phyloP scores from a whole-genome alignment of 345 rosid species.

The Gossypium sturtianum region DNA sequence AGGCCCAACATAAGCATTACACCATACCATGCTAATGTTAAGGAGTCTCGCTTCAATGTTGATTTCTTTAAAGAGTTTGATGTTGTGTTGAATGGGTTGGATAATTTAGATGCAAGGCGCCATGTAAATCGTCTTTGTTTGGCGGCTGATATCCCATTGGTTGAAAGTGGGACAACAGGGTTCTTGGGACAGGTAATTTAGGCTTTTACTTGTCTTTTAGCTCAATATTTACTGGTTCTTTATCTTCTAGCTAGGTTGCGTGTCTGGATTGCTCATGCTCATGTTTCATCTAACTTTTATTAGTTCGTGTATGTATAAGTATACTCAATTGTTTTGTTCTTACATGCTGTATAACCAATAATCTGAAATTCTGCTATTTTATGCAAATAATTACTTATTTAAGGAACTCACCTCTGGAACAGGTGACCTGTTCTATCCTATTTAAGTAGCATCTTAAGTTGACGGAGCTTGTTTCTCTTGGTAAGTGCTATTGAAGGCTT shows the following conservation, averaged over 20 bases:
- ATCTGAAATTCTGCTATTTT: background rate
- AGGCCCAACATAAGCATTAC: slow-evolving; percentile 80
- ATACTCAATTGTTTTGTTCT: background rate
- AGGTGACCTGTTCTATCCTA: slow-evolving; percentile 7
- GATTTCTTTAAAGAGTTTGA: slow-evolving; percentile 91
- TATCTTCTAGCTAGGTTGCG: background rate
- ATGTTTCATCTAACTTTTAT: background rate
- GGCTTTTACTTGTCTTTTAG: background rate
- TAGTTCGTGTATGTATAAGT: background rate
- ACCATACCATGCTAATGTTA: slow-evolving; percentile 88
- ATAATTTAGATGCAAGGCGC: slow-evolving; percentile 93
- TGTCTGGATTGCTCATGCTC: background rate
- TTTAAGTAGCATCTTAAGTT: background rate
- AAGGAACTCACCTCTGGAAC: slow-evolving; percentile 2
- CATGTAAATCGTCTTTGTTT: slow-evolving; percentile 98
- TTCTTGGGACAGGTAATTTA: slow-evolving; percentile 89
- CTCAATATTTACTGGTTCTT: background rate
- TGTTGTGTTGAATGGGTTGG: slow-evolving; percentile 95
- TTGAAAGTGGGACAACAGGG: slow-evolving; percentile 99
- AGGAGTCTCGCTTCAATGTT: slow-evolving; percentile 70
- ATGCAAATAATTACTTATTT: slow-evolving; percentile 3
- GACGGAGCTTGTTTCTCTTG: slow-evolving; percentile 10
- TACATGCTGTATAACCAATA: background rate
- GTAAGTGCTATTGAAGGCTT: slow-evolving; percentile 6
- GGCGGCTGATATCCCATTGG: slow-evolving; percentile 93